phyloP scores from a whole-genome alignment of 352 stramenopile genomes.

The Hyphochytrium catenoides region DNA sequence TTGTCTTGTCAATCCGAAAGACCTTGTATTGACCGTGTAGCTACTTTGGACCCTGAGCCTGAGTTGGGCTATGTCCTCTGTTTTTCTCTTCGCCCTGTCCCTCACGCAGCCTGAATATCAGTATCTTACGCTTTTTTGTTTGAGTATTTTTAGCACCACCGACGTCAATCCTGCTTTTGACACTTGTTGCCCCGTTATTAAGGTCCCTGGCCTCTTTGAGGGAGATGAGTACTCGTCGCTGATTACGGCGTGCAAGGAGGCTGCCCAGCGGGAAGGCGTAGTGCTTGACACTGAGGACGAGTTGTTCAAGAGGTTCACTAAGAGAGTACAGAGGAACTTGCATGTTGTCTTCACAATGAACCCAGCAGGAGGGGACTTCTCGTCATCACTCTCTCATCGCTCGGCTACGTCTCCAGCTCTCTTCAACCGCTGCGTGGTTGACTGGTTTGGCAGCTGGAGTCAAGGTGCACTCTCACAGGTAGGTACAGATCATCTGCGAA shows the following conservation, averaged over 20 bases:
- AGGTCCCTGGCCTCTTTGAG: conserved; percentile 98
- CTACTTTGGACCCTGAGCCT: too few relatives aligned
- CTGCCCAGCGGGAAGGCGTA: conserved; percentile 64
- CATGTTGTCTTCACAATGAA: conserved; percentile 99
- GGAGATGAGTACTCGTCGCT: conserved; percentile 94
- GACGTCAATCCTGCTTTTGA: too few relatives aligned
- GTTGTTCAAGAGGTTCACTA: conserved; percentile 88
- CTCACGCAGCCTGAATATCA: too few relatives aligned
- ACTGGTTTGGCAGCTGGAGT: conserved; percentile 99
- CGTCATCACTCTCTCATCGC: conserved; percentile 35
- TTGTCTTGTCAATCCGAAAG: too few relatives aligned
- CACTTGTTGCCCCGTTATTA: too few relatives aligned
- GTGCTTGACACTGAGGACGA: conserved; percentile 80
- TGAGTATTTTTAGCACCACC: too few relatives aligned
- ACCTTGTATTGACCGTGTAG: too few relatives aligned
- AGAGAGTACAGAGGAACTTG: conserved; percentile 93
- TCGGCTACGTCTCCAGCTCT: conserved; percentile 97
- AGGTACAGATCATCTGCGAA: too few relatives aligned
- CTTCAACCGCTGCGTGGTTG: conserved; percentile 98
- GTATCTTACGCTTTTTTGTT: too few relatives aligned
- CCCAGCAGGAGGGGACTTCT: conserved; percentile 86
- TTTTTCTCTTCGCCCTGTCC: too few relatives aligned
- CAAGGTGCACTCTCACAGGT: conserved; percentile 89
- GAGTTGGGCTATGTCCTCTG: too few relatives aligned
- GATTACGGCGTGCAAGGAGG: conserved; percentile 83